Evolutionary conservation across 2,329 filamentous ascomycete species (phyloP), one percentile per base, ranked within the genome.

Genomic region (Pseudopithomyces maydicus): DNA sequence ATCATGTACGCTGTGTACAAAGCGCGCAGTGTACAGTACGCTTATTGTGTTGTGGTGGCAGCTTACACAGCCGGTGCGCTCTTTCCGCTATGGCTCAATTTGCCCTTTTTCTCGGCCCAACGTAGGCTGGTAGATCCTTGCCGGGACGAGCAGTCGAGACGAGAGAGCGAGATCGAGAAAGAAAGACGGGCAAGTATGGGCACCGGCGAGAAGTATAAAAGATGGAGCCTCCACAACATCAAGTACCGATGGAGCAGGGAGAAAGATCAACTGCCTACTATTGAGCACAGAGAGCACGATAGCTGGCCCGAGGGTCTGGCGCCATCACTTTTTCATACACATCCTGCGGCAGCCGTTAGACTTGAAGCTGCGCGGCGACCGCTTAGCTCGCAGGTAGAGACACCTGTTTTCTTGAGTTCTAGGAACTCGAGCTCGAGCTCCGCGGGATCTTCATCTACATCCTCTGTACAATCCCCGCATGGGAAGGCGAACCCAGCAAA

Each of bases 61-160:
- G 75, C 80, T 0, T 86, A 82, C 55, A 77, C 78, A 0, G 79
- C 76, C 6, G 84, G 83, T 0, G 71, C 77, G 6, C 60, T 86
- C 5, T 83, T 85, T 62, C 82, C 85, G 0, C 43, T 87, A 4
- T 85, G 83, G 66, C 75, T 86, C 52, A 84, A 83, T 55, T 36
- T 78, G 1, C 70, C 81, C 19, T 78, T 79, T 0, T 74, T 76
- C 1, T 81, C 81, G 20, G 32, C 45, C 5, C 38, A 41, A 41
- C 77, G 79, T 59, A 74, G 74, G 48, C 78, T 86, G 47, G 81
- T 84, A 6, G 83, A 85, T 56, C 82, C 82, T 0, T 71, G 80
- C 6, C 64, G 68, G 23, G 72, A 75, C 49, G 71, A 73, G 44
- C 64, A 70, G 46, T 66, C 69, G 17, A 58, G 68, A 41, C 58